These are phyloP conservation scores for Chaetomiaceae sp. DNA, from an alignment of 2,329 filamentous ascomycete species.

Conservation along the genomic window DNA sequence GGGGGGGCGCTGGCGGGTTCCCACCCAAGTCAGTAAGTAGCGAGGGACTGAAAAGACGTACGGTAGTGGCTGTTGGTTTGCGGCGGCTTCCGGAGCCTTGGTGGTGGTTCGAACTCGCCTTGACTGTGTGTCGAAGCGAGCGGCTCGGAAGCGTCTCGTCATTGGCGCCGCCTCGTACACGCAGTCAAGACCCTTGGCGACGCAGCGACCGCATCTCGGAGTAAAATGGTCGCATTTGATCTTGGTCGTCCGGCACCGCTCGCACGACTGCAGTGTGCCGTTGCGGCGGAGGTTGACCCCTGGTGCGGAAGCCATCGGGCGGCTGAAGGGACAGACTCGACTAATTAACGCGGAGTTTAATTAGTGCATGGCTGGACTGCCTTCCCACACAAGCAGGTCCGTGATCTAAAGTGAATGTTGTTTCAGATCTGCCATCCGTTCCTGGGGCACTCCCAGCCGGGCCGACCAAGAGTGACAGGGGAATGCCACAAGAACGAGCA, in stretches of 20 bases:
- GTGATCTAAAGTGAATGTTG: not conserved
- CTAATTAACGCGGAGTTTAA: not conserved
- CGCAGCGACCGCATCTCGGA: not conserved
- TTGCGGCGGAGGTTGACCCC: not conserved
- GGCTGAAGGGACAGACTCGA: not conserved
- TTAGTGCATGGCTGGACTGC: not conserved
- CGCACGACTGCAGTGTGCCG: not conserved
- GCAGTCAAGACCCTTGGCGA: not conserved
- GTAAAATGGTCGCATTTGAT: not conserved
- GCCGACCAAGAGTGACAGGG: too few relatives aligned
- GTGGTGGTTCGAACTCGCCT: not conserved
- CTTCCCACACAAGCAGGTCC: too few relatives aligned
- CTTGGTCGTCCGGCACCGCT: constrained; percentile 1
- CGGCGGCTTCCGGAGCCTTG: not conserved
- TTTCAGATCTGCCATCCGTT: not conserved
- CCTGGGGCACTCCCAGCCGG: not conserved
- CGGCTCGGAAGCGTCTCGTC: not conserved
- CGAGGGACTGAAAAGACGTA: not conserved
- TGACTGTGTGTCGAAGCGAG: not conserved
- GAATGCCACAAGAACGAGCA: not conserved
- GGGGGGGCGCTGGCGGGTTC: too few relatives aligned
- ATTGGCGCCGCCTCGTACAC: constrained; percentile 1
- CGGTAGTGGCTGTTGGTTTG: not conserved
- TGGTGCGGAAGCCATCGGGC: not conserved
- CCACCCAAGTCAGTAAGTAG: too few relatives aligned